These are phyloP conservation scores for Begonia loranthoides DNA, from an alignment of 306 rosid genomes.

Conservation along the genomic window DNA sequence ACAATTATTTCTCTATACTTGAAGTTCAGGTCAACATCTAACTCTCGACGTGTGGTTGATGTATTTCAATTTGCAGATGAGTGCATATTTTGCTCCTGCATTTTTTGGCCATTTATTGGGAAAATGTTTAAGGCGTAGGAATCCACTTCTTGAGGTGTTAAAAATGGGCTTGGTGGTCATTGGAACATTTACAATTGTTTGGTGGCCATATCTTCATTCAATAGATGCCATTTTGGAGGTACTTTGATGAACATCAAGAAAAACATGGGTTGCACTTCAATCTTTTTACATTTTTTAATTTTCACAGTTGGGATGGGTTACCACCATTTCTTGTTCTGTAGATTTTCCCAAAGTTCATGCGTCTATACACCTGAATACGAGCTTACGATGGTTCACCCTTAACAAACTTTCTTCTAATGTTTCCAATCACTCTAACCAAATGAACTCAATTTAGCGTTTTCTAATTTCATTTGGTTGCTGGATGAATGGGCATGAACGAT, in stretches of 20 bases:
- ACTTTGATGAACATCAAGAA: neutral
- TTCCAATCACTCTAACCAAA: no score
- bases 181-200: slow-evolving; percentile 58
- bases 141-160: slow-evolving; percentile 56
- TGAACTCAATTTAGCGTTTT: no score
- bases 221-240: slow-evolving; percentile 52
- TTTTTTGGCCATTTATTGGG: slow-evolving; percentile 86
- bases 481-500: no score
- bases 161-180: slow-evolving; percentile 69
- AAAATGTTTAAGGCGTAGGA: slow-evolving; percentile 47
- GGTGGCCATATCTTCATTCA: slow-evolving; percentile 90
- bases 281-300: neutral
- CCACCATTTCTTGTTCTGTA: neutral
- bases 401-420: no score
- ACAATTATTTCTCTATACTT: neutral
- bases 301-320: neutral
- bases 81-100: slow-evolving; percentile 85
- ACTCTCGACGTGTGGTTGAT: neutral
- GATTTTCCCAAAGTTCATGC: neutral
- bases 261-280: neutral
- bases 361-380: no score
- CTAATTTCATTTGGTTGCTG: no score
- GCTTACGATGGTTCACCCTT: no score
- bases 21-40: neutral
- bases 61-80: slow-evolving; percentile 52